Percentiles rank a stretch among this genome's conserved stretches.
Evolutionary conservation across 2,329 filamentous ascomycete genomes (phyloP).

Genomic region (Lasiodiplodia sp.): DNA sequence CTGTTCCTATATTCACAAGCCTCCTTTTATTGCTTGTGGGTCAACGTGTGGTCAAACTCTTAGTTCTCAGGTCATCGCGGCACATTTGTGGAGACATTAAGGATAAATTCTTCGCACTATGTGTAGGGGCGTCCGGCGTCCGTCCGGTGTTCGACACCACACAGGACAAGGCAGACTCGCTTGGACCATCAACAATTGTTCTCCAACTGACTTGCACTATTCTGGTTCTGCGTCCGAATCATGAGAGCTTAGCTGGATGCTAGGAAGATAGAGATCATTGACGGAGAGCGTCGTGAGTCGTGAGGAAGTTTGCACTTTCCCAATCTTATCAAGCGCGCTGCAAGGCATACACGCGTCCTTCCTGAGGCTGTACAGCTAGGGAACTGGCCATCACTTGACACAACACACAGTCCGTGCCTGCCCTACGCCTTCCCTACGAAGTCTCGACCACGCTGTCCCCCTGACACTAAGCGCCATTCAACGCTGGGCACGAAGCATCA

Average conservation of each 20-base stretch:
- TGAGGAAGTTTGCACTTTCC: not conserved
- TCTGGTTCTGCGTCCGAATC: not conserved
- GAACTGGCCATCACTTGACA: not conserved
- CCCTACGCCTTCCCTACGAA: not conserved
- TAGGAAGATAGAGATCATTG: not conserved
- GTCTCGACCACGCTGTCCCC: not conserved
- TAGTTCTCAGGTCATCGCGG: not conserved
- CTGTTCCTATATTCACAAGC: no score
- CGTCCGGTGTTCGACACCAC: not conserved
- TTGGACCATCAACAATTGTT: not conserved
- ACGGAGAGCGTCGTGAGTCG: not conserved
- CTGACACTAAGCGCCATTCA: not conserved
- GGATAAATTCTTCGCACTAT: not conserved
- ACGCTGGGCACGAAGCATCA: not conserved
- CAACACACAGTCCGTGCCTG: not conserved
- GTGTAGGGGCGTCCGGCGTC: not conserved
- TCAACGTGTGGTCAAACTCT: not conserved
- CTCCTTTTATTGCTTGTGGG: not conserved
- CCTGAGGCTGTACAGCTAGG: not conserved
- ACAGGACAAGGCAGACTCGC: not conserved
- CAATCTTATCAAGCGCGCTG: not conserved
- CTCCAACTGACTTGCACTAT: not conserved
- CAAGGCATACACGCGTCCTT: not conserved
- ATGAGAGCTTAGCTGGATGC: not conserved
- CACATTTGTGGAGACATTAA: not conserved